Percentiles rank a stretch among this genome's conserved stretches.
Evolutionary conservation across 179 eudicot genomes (phyloP).

Genomic region (Pouteria campechiana): DNA sequence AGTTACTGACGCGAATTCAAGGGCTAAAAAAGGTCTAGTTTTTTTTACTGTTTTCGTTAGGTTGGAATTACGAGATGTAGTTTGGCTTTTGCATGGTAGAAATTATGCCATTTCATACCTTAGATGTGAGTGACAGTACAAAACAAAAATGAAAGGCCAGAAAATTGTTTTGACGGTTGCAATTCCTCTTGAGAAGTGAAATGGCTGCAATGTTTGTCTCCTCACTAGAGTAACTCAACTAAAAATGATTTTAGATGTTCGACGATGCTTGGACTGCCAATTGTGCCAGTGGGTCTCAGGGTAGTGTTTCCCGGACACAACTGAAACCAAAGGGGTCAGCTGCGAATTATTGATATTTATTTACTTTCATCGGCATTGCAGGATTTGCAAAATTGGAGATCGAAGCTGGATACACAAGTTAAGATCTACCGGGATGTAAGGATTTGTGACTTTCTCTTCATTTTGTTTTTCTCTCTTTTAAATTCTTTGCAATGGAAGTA

Average conservation of each 20-base stretch:
- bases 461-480: too few species aligned
- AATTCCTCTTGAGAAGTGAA: not conserved
- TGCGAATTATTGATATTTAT: too few species aligned
- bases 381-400: constrained; percentile 85
- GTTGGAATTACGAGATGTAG: not conserved
- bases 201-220: not conserved
- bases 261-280: too few species aligned
- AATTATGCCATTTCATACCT: not conserved
- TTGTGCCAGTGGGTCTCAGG: too few species aligned
- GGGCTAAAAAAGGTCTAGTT: not conserved
- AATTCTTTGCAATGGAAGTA: too few species aligned
- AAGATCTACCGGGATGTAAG: constrained; percentile 56
- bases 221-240: too few species aligned
- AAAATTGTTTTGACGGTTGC: not conserved
- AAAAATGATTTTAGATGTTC: too few species aligned
- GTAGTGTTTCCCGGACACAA: too few species aligned
- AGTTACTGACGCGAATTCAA: not conserved
- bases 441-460: too few species aligned
- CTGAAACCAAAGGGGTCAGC: too few species aligned
- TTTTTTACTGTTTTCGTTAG: not conserved
- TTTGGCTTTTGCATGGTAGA: too few species aligned
- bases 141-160: too few species aligned
- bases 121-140: not conserved
- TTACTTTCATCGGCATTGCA: constrained; percentile 3
- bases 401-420: constrained; percentile 70